Base-by-base conservation (phyloP, 306 rosid genomes). In the Trifolium subterraneum region DNA sequence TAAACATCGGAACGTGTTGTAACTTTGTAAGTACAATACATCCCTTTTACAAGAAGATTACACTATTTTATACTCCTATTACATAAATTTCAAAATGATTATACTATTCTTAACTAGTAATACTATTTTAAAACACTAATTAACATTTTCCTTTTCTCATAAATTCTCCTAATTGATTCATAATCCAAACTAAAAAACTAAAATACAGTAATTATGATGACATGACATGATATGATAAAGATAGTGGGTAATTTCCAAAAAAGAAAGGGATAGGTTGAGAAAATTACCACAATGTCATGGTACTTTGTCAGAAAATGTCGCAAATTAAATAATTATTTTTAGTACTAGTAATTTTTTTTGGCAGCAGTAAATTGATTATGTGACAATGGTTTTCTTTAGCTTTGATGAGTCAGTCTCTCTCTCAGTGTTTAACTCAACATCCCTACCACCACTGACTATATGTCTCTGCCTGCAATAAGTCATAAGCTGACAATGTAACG, bases 261-360 rank as follows among this genome's bases (percentile, higher is more conserved):
- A 66, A 14, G 68, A 64, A 8, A 50, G 75, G 6, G 66, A 35
- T 23, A 11, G 33, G 18, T n/a, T 10, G 38, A 6, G 12, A 70
- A 47, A 74, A 50, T 71, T 75, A 59, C 71, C 69, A 78, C 5
- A 9, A 76, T 27, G 79, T 62, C 7, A 72, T 22, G 79, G 29
- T 66, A 61, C 7, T 15, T 29, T 74, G 80, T 80, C 82, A 72
- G 82, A 62, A 82, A 76, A 76, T 58, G 75, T 69, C 42, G 56
- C 27, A 64, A 73, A 69, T 60, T 75, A 41, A 63, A 14, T 18
- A 20, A 23, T 29, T 29, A 29, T 50, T 6, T 4, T 54, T n/a
- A n/a, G n/a, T n/a, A n/a, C n/a, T n/a, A n/a, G n/a, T n/a, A n/a
- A n/a, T n/a, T n/a, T n/a, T n/a, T 1, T 2, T 29, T 59, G 72